phyloP scores from a whole-genome alignment of 192 early-diverging fungal species.

The Entrophospora sp. region DNA sequence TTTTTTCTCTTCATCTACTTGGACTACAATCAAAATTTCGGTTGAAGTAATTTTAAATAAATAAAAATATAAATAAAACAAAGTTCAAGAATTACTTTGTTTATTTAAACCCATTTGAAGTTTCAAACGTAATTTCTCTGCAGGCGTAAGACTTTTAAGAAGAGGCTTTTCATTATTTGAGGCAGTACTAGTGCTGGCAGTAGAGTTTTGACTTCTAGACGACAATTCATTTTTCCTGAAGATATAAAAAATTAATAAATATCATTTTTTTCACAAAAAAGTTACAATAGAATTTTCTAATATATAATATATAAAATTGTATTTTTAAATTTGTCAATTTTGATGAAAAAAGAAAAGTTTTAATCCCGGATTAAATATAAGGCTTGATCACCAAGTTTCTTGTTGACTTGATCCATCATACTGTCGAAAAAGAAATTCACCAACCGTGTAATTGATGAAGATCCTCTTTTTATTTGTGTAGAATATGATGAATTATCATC shows the following conservation, averaged over 20 bases:
- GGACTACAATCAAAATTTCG: conserved; percentile 17
- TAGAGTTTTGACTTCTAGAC: not conserved
- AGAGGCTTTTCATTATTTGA: not conserved
- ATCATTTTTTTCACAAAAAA: no score
- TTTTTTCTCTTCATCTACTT: conserved; percentile 27
- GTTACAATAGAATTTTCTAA: no score
- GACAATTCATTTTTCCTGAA: not conserved
- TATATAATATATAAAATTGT: no score
- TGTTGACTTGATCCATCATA: no score
- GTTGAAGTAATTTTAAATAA: not conserved
- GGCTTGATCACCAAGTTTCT: no score
- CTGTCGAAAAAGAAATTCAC: conserved; percentile 6
- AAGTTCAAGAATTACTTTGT: conserved; percentile 23
- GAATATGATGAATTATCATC: no score
- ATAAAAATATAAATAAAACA: not conserved
- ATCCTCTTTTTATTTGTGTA: not conserved
- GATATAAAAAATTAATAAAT: no score
- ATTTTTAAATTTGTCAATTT: no score
- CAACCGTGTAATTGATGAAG: conserved; percentile 1
- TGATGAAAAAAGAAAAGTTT: no score
- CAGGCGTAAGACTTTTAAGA: conserved; percentile 30
- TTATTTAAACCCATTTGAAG: conserved; percentile 33
- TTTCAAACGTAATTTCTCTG: conserved; percentile 36
- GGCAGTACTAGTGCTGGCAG: not conserved
- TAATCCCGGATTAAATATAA: no score